Evolutionary conservation across 495 filamentous ascomycete genomes (phyloP).

Genomic region (Xylaria intraflava): DNA sequence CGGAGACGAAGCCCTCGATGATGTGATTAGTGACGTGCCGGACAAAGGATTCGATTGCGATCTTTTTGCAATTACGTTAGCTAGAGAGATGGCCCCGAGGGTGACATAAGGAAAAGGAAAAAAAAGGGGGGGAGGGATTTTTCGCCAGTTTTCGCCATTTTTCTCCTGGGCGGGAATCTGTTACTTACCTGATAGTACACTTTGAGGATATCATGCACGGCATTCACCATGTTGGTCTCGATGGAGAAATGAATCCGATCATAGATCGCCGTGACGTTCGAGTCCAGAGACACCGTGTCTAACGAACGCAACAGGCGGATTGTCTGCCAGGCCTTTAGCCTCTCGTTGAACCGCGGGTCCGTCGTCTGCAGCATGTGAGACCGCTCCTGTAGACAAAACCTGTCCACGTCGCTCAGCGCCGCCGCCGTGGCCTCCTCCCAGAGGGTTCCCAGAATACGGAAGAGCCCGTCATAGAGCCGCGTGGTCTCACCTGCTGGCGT

Average conservation of each 20-base stretch:
- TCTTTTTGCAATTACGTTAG: background rate
- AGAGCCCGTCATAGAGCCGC: background rate
- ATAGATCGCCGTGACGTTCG: background rate
- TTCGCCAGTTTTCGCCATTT: too few species aligned
- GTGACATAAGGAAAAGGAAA: too few species aligned
- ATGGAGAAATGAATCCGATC: constrained; percentile 17
- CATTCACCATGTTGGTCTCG: constrained; percentile 29
- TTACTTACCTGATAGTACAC: constrained; percentile 34
- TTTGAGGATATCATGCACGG: constrained; percentile 37
- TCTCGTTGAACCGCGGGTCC: constrained; percentile 5
- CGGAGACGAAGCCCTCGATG: constrained; percentile 1
- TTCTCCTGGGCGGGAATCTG: too few species aligned
- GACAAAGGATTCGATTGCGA: constrained; percentile 6
- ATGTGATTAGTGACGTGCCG: constrained; percentile 2
- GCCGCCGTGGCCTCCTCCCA: background rate
- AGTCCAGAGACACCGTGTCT: background rate
- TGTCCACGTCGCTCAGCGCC: background rate
- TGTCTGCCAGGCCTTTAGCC: constrained; percentile 9
- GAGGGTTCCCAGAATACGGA: background rate
- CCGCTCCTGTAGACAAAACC: background rate
- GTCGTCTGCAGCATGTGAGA: constrained; percentile 20
- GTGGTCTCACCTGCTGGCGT: background rate
- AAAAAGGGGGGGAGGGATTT: too few species aligned
- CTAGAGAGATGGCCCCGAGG: background rate
- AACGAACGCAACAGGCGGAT: constrained; percentile 2